These are phyloP conservation scores for Tricladium varicosporioides DNA, from an alignment of 2,329 filamentous ascomycete genomes.

Conservation along the genomic window DNA sequence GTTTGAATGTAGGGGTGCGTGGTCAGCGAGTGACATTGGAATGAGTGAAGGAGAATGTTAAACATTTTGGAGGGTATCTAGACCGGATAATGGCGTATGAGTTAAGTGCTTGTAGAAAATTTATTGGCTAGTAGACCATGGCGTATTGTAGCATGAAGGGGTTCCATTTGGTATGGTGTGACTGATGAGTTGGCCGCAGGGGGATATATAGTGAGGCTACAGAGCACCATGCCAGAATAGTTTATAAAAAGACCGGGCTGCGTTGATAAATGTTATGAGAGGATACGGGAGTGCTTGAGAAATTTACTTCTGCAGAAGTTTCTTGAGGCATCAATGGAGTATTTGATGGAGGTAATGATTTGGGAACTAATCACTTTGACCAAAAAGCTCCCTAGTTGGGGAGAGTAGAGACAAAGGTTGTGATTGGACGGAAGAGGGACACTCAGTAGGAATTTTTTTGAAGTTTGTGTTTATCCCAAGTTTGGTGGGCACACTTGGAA, in stretches of 20 bases:
- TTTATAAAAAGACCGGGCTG: neutral
- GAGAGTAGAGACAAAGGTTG: too few relatives aligned
- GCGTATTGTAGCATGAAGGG: neutral
- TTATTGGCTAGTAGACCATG: neutral
- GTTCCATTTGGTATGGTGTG: neutral
- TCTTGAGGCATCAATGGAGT: conserved; percentile 7
- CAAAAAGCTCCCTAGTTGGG: too few relatives aligned
- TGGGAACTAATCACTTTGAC: too few relatives aligned
- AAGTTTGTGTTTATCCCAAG: too few relatives aligned
- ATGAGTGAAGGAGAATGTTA: conserved; percentile 7
- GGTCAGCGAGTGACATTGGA: conserved; percentile 8
- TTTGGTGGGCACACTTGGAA: too few relatives aligned
- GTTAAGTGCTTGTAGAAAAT: neutral
- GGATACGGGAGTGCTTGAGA: neutral
- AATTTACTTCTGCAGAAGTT: conserved; percentile 4
- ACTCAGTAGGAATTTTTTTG: too few relatives aligned
- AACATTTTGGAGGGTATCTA: conserved; percentile 2
- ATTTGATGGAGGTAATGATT: conserved; percentile 6
- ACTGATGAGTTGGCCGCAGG: neutral
- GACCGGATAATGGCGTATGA: neutral
- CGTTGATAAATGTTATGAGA: neutral
- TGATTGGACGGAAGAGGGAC: too few relatives aligned
- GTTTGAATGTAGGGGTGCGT: conserved; percentile 9
- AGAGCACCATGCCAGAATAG: neutral
- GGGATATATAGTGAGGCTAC: neutral